Base-by-base conservation (phyloP, 2,329 filamentous ascomycete genomes). In the Calonectria hongkongensis region DNA sequence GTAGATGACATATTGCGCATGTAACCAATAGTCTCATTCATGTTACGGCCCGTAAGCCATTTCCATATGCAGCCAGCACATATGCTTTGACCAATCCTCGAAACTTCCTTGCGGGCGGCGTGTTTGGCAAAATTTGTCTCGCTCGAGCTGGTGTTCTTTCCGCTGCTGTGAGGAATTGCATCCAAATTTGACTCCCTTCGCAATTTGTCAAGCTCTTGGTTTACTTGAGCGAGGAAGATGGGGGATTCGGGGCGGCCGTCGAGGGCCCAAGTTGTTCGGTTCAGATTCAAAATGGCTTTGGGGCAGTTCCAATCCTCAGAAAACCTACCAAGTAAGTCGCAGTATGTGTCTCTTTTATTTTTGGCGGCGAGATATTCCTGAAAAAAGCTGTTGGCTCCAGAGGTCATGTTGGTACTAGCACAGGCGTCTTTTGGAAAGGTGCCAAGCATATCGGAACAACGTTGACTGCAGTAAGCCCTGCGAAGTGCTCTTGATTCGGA, bases 1-100 rank as follows among this genome's bases (percentile, higher is more conserved):
- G 21, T 10, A 9, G 48, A 67, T 21, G 33, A n/a, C 13, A 36
- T 36, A 7, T 39, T 15, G 7, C 48, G 33, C 50, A 67, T 56
- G 36, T 45, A 45, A 10, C 56, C 48, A 21, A 66, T 67, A 4
- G 21, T 43, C 48, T 56, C 33, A 10, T 30, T 25, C 50, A 67
- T 12, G 18, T 33, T 28, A 6, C 18, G 21, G n/a, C 63, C 36
- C 12, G 48, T 30, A 21, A 67, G 18, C 48, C 48, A 56, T 15
- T 9, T 67, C 64, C 50, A 67, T 7, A 67, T 45, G 21, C 64
- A 67, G 48, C 64, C 48, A n/a, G 64, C 25, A 27, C 64, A 66
- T 3, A 66, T 48, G 18, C 48, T 66, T 4, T 56, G 51, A n/a
- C 64, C 33, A 2, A 56, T 10, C 6, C 7, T 18, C 21, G 21